A percentile compares a stretch with the other conserved stretches of the same genome.
Conservation (phyloP, 345 rosid species). For the Lepidium aucheri region DNA sequence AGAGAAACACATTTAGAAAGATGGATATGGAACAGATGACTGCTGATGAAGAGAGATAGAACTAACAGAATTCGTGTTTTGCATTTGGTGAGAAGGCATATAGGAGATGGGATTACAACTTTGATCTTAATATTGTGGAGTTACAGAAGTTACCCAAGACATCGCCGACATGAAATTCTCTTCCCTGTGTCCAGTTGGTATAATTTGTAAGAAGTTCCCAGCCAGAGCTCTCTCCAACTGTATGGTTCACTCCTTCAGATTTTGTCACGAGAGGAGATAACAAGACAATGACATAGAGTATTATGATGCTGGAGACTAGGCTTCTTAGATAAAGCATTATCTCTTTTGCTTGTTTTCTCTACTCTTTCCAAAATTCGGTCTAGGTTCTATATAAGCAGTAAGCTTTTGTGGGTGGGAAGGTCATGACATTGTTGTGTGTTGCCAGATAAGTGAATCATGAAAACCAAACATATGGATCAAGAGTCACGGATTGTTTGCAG, state of each 20-base stretch:
- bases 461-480: slow-evolving; percentile 19
- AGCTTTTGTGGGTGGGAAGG: slow-evolving; percentile 20
- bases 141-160: slow-evolving; percentile 23
- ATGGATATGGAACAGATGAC: neutral
- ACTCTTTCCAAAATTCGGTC: neutral
- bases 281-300: neutral
- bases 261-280: slow-evolving; percentile 4
- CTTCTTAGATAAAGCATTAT: slow-evolving; percentile 2
- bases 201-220: slow-evolving; percentile 25
- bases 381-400: slow-evolving; percentile 9
- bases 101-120: neutral
- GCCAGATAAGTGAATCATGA: slow-evolving; percentile 24
- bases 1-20: slow-evolving; percentile 6
- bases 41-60: neutral
- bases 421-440: slow-evolving; percentile 25
- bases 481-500: slow-evolving; percentile 7
- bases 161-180: slow-evolving; percentile 35
- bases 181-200: slow-evolving; percentile 36
- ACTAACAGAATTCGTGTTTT: neutral
- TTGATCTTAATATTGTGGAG: neutral
- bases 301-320: neutral
- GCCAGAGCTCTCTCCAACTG: slow-evolving; percentile 31
- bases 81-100: neutral
- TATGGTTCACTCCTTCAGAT: slow-evolving; percentile 15
- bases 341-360: neutral